phyloP scores from a whole-genome alignment of 345 rosid species.

The Linum lewisii region DNA sequence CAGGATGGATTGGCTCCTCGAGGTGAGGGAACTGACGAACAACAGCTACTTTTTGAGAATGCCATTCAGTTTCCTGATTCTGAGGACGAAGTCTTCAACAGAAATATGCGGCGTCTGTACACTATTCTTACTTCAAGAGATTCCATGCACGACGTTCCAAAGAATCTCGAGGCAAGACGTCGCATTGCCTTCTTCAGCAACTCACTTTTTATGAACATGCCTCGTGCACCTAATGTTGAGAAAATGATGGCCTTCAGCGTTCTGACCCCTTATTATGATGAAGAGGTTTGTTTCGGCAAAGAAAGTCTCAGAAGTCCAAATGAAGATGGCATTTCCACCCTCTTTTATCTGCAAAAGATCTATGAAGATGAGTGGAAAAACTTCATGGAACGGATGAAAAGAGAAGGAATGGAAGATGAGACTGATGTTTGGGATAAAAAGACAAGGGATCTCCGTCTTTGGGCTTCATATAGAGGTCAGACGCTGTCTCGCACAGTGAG shows the following conservation, averaged over 20 bases:
- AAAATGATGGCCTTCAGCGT: slow-evolving; percentile 97
- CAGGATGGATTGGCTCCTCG: slow-evolving; percentile 69
- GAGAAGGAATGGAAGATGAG: slow-evolving; percentile 71
- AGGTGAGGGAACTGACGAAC: slow-evolving; percentile 47
- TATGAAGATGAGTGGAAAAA: slow-evolving; percentile 92
- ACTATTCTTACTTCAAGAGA: slow-evolving; percentile 84
- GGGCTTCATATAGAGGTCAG: slow-evolving; percentile 99
- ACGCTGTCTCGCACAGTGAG: slow-evolving; percentile 88
- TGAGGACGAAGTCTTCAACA: slow-evolving; percentile 54
- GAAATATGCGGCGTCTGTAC: slow-evolving; percentile 82
- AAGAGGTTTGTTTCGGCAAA: slow-evolving; percentile 77
- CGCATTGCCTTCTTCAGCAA: slow-evolving; percentile 95
- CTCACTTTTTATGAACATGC: slow-evolving; percentile 94
- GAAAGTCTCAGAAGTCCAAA: slow-evolving; percentile 82
- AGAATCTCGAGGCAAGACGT: slow-evolving; percentile 87
- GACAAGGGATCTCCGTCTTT: slow-evolving; percentile 81
- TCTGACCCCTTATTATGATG: slow-evolving; percentile 85
- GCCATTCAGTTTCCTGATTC: slow-evolving; percentile 67
- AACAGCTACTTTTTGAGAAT: slow-evolving; percentile 65
- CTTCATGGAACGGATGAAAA: slow-evolving; percentile 85
- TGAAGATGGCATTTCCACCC: slow-evolving; percentile 87
- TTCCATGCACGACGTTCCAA: slow-evolving; percentile 76
- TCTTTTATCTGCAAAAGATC: slow-evolving; percentile 84
- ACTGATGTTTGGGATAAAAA: slow-evolving; percentile 58
- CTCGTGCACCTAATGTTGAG: slow-evolving; percentile 98